These are phyloP conservation scores for Rhizophagus sp. DNA, from an alignment of 192 early-diverging fungal species.

Conservation along the genomic window DNA sequence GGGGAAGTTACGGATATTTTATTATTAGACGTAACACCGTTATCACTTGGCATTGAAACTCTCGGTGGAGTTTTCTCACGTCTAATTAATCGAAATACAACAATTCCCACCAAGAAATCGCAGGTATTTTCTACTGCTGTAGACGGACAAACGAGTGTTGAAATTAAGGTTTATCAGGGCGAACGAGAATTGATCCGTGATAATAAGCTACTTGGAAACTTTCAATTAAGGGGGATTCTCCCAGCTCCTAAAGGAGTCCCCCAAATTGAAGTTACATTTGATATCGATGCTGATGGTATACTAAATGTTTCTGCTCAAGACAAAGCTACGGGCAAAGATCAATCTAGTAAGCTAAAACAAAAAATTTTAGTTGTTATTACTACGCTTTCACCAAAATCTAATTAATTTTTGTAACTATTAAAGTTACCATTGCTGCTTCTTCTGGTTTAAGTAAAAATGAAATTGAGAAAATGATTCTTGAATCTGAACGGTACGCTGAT, in stretches of 20 bases:
- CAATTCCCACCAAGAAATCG: slow-evolving; percentile 99
- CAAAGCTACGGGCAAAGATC: slow-evolving; percentile 94
- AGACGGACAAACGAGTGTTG: slow-evolving; percentile 96
- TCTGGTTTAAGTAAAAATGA: slow-evolving; percentile 91
- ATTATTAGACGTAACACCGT: slow-evolving; percentile 94
- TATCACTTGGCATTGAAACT: slow-evolving; percentile 98
- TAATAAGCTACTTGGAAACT: slow-evolving; percentile 98
- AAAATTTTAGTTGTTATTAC: neutral
- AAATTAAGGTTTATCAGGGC: slow-evolving; percentile 98
- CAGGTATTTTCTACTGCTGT: slow-evolving; percentile 99
- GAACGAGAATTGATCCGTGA: slow-evolving; percentile 96
- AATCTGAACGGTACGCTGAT: slow-evolving; percentile 92
- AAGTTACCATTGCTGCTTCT: slow-evolving; percentile 90
- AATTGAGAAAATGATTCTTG: slow-evolving; percentile 95
- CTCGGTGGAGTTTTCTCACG: slow-evolving; percentile 97
- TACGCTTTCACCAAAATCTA: neutral
- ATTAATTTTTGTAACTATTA: neutral
- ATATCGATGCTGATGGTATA: slow-evolving; percentile 99
- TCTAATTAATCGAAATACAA: slow-evolving; percentile 96
- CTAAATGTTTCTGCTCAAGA: slow-evolving; percentile 97
- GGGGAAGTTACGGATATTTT: slow-evolving; percentile 96
- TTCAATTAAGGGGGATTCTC: slow-evolving; percentile 91
- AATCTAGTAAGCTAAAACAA: slow-evolving; percentile 61
- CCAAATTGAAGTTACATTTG: slow-evolving; percentile 98
- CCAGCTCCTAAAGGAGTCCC: slow-evolving; percentile 97